Percentiles rank a stretch among this genome's conserved stretches.
These are phyloP conservation scores for Cladosporium sp. DNA, from an alignment of 2,329 filamentous ascomycete species.

Conservation along the genomic window DNA sequence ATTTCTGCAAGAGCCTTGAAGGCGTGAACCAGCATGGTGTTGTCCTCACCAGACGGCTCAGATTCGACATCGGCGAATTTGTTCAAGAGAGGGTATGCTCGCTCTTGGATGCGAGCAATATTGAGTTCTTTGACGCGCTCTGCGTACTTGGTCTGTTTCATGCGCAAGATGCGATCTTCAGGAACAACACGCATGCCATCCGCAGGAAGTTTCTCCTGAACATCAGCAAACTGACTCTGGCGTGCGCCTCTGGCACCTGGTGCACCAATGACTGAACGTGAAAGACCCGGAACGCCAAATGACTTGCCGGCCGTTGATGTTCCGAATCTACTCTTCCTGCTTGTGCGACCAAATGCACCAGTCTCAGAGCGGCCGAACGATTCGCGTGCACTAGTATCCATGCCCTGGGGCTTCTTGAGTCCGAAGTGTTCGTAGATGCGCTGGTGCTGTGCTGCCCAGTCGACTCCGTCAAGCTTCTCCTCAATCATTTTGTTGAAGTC, in stretches of 20 bases:
- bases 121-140: conserved; percentile 79
- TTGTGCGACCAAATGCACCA: conserved; percentile 52
- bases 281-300: conserved; percentile 67
- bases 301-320: conserved; percentile 30
- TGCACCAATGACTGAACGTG: conserved; percentile 82
- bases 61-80: conserved; percentile 72
- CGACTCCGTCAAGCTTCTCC: conserved; percentile 80
- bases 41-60: conserved; percentile 61
- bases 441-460: conserved; percentile 92
- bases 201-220: conserved; percentile 45
- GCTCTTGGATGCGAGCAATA: conserved; percentile 61
- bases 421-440: conserved; percentile 96
- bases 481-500: conserved; percentile 94
- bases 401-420: conserved; percentile 50
- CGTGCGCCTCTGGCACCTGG: conserved; percentile 54
- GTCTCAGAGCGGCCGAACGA: conserved; percentile 18
- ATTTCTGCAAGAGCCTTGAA: conserved; percentile 79
- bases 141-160: conserved; percentile 79
- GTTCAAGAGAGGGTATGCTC: conserved; percentile 68
- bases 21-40: conserved; percentile 66
- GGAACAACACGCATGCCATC: conserved; percentile 47
- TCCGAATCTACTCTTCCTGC: conserved; percentile 38
- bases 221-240: conserved; percentile 35
- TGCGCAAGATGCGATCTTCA: conserved; percentile 72
- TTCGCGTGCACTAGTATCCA: conserved; percentile 30